Evolutionary conservation across 352 stramenopile species (phyloP), one percentile per base, ranked within the genome.

Genomic region (Globisporangium okanoganense): DNA sequence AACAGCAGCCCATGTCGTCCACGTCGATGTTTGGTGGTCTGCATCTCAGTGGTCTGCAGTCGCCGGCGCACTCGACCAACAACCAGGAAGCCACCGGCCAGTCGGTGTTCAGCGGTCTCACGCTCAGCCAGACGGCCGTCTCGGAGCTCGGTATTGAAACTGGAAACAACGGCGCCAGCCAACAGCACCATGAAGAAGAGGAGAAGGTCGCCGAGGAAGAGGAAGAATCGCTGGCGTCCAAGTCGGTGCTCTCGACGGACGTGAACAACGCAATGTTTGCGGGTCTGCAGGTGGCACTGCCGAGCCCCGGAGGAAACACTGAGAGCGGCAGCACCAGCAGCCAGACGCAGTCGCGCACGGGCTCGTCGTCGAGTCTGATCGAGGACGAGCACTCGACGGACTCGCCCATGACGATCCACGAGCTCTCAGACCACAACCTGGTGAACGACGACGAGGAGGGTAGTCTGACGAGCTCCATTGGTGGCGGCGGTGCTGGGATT

Each of bases 381-480:
- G 51, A 55, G 24, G 59, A 65, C 24, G 62, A 65, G 56, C 56
- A 62, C 41, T 65, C 51, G 40, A 65, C 57, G 6, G 62, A 69
- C 50, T 64, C 57, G 41, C 76, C 69, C 29, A 85, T 85, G 76
- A 79, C 74, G 18, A 82, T 85, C 56, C 60, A 78, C 51, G 72
- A 85, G 62, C 56, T 85, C n/a, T 73, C 67, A 8, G 66, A 80
- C 59, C 69, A 72, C 60, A 67, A 57, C 38, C 10, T 57, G 10
- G 27, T 14, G 13, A 64, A 55, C 9, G 61, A 64, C 20, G 62
- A 65, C 18, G 62, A 65, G 20, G 52, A 58, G n/a, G 24, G 33
- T 27, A 60, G 52, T 12, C 33, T 20, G n/a, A 47, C 43, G 22
- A 25, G 22, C 31, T 57, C 56, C n/a, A 20, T 65, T 24, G 50